Conservation (phyloP, 106 monocot species). For the Allium cepa region DNA sequence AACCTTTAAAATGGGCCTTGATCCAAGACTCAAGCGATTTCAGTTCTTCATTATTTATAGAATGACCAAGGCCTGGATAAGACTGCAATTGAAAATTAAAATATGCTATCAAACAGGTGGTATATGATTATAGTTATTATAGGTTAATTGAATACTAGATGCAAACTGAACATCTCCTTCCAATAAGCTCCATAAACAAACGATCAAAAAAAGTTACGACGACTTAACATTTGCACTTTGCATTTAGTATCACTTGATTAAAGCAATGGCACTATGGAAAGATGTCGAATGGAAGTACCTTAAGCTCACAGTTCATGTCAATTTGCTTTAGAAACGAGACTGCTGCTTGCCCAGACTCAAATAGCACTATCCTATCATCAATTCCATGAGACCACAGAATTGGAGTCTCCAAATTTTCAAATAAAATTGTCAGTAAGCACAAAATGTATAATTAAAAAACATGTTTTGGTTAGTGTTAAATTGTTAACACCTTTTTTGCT, state of each 20-base stretch:
- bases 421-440: no score
- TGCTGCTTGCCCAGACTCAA: conserved; percentile 62
- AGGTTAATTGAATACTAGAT: neutral
- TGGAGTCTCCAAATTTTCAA: conserved; percentile 57
- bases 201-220: no score
- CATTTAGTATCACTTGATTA: neutral
- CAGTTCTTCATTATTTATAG: conserved; percentile 43
- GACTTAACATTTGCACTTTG: no score
- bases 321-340: conserved; percentile 1
- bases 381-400: conserved; percentile 77
- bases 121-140: no score
- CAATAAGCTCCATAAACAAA: no score
- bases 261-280: neutral
- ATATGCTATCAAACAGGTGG: neutral
- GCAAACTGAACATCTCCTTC: neutral
- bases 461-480: no score
- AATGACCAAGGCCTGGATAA: conserved; percentile 62
- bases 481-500: conserved; percentile 58
- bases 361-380: conserved; percentile 49
- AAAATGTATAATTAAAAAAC: no score
- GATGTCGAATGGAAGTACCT: neutral
- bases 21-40: neutral
- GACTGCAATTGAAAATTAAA: conserved; percentile 24
- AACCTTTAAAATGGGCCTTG: neutral
- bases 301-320: conserved; percentile 8